Conservation (phyloP, 1,284 basidiomycete species). For the Athelia sp. region DNA sequence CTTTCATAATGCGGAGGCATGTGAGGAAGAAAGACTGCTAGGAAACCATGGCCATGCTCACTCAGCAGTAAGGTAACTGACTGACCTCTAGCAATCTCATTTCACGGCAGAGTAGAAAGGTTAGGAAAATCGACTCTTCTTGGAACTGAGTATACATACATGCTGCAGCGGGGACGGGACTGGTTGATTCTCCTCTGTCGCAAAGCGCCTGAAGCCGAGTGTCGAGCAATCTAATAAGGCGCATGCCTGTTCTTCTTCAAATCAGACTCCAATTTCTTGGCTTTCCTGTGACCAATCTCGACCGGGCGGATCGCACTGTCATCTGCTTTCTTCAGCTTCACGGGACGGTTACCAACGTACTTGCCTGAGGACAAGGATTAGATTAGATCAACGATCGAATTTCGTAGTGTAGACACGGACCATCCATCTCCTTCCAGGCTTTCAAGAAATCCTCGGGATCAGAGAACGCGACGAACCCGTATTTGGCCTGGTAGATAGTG, state of each 20-base stretch:
- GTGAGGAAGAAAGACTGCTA: too few relatives aligned
- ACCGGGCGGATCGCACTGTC: constrained; percentile 81
- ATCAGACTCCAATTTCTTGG: constrained; percentile 75
- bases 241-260: constrained; percentile 78
- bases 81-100: too few relatives aligned
- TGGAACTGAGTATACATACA: too few relatives aligned
- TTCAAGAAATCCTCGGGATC: constrained; percentile 98
- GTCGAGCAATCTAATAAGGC: constrained; percentile 47
- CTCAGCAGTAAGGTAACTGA: too few relatives aligned
- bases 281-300: constrained; percentile 89
- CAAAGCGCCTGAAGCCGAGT: neutral
- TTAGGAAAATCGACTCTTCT: too few relatives aligned
- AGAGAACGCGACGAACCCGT: constrained; percentile 95
- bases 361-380: constrained; percentile 57
- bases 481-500: constrained; percentile 70
- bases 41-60: too few relatives aligned
- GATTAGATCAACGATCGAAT: constrained; percentile 9
- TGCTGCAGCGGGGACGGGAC: neutral
- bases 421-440: constrained; percentile 99
- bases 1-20: too few relatives aligned
- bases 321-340: constrained; percentile 88
- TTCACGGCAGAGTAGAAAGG: too few relatives aligned
- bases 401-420: constrained; percentile 40
- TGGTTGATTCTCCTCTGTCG: neutral
- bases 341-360: constrained; percentile 93